These are phyloP conservation scores for Kodamaea laetipori DNA, from an alignment of 805 yeast genomes.

Conservation along the genomic window DNA sequence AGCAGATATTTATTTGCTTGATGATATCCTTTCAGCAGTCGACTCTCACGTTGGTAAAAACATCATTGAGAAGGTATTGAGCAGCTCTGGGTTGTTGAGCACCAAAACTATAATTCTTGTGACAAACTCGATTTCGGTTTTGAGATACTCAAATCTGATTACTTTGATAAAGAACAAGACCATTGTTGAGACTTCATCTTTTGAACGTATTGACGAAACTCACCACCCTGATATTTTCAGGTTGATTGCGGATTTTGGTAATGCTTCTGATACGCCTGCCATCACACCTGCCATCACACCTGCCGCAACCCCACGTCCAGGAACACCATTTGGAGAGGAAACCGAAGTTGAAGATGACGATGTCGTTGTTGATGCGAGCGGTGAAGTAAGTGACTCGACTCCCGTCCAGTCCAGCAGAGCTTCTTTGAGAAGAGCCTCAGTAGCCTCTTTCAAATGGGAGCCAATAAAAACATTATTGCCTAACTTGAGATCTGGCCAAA, in stretches of 20 bases:
- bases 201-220: conserved; percentile 17
- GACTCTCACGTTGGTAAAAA: conserved; percentile 33
- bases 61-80: conserved; percentile 27
- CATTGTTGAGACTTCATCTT: conserved; percentile 20
- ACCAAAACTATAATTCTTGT: conserved; percentile 30
- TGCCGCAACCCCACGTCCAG: conserved; percentile 1
- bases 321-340: background rate
- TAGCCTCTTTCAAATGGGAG: conserved; percentile 57
- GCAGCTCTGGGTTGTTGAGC: conserved; percentile 25
- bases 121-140: conserved; percentile 29
- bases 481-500: conserved; percentile 43
- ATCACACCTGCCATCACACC: background rate
- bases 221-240: conserved; percentile 31
- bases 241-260: conserved; percentile 42
- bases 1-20: conserved; percentile 30
- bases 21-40: conserved; percentile 31
- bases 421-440: conserved; percentile 34
- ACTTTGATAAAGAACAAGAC: conserved; percentile 24
- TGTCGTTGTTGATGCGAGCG: background rate
- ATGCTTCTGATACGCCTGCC: background rate
- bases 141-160: conserved; percentile 25
- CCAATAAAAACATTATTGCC: conserved; percentile 34
- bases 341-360: conserved; percentile 2
- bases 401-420: conserved; percentile 6
- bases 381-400: conserved; percentile 1